phyloP scores from a whole-genome alignment of 768 basidiomycete species.

The Mycena belliarum region DNA sequence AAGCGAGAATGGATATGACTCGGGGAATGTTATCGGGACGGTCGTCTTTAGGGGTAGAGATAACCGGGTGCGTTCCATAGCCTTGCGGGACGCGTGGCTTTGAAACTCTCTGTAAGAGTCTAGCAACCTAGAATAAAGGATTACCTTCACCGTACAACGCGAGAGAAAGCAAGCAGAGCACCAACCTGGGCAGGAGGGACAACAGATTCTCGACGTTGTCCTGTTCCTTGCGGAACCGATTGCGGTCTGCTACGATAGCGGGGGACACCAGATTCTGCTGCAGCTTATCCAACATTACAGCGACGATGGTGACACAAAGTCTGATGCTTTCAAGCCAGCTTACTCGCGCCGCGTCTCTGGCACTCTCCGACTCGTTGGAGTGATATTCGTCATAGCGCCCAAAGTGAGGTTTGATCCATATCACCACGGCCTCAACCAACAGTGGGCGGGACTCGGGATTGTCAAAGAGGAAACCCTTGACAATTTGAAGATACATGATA shows the following conservation, averaged over 20 bases:
- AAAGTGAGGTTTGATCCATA: slow-evolving; percentile 95
- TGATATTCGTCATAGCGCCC: slow-evolving; percentile 87
- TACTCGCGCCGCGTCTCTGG: slow-evolving; percentile 73
- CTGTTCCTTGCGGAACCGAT: slow-evolving; percentile 74
- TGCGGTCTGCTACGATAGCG: slow-evolving; percentile 58
- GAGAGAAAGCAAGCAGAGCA: background rate
- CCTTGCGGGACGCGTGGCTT: slow-evolving; percentile 60
- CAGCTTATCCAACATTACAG: slow-evolving; percentile 87
- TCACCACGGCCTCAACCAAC: slow-evolving; percentile 83
- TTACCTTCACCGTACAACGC: slow-evolving; percentile 4
- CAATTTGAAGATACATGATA: slow-evolving; percentile 90
- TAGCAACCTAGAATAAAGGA: slow-evolving; percentile 55
- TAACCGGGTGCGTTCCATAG: slow-evolving; percentile 68
- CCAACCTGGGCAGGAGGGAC: slow-evolving; percentile 79
- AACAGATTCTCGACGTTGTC: slow-evolving; percentile 89
- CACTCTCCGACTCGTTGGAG: slow-evolving; percentile 64
- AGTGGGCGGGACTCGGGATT: slow-evolving; percentile 74
- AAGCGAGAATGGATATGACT: slow-evolving; percentile 91
- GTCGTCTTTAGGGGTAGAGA: slow-evolving; percentile 56
- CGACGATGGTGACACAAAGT: slow-evolving; percentile 87
- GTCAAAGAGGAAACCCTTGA: slow-evolving; percentile 87
- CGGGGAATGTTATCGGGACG: slow-evolving; percentile 85
- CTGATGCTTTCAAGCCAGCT: slow-evolving; percentile 89
- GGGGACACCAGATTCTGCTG: slow-evolving; percentile 79
- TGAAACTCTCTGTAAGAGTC: slow-evolving; percentile 89